Base-by-base conservation (phyloP, 192 early-diverging fungal genomes). In the Pilobolus umbonatus region DNA sequence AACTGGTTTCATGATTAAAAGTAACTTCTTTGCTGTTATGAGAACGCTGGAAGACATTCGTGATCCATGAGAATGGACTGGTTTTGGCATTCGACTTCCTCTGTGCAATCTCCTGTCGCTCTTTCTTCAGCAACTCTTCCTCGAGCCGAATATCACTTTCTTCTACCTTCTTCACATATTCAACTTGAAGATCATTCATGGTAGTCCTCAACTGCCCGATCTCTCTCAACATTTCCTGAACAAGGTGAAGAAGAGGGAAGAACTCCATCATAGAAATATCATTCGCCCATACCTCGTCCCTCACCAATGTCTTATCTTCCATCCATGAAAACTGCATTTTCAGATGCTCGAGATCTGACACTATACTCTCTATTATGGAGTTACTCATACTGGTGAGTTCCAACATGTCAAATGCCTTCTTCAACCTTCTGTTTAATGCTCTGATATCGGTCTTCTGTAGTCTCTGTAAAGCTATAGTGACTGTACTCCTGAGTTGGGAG, bases 161-260 rank as follows among this genome's bases (percentile, higher is more conserved):
- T 40, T 80, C 79, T 28, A 83, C 77, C 32, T 83, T 83, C 17
- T 65, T 76, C n/a, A 80, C 75, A 63, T 83, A 80, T 19, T 72
- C 74, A 14, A 79, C 73, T 43, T 83, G 81, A 10, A 83, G 54
- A 26, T 83, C 77, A 59, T 83, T 83, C 60, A 80, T 70, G 2
- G 77, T 80, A 31, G 77, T 80, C 4, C 77, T 51, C 24, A 80
- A 49, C 17, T 79, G 68, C 22, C 79, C 77, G 47, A 80, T 73
- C 49, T 83, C 79, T 1, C 64, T 62, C 11, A 83, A 56, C 57
- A 79, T 65, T 24, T 76, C 75, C 53, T 80, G 79, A 0, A 75
- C 57, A 1, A 75, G 46, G 45, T 72, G 54, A 0, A 75, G 55
- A 5, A 83, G 28, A 9, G 77, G 75, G 50, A 80, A 71, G 39